phyloP scores from a whole-genome alignment of 495 filamentous ascomycete species.

The Aspergillus panamensis region DNA sequence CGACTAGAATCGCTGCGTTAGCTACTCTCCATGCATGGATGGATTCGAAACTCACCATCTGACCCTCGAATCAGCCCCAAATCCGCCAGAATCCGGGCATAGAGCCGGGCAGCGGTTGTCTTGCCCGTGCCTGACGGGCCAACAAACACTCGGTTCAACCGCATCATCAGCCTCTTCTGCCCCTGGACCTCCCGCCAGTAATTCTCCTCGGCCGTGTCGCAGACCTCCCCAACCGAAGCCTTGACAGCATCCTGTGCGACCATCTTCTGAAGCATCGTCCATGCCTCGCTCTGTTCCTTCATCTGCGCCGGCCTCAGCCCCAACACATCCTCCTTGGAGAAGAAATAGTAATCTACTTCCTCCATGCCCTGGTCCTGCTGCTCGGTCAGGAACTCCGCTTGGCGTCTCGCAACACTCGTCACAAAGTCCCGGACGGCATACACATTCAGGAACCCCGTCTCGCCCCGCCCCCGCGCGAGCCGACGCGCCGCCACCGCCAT shows the following conservation, averaged over 20 bases:
- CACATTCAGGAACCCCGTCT: slow-evolving; percentile 48
- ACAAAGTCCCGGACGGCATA: slow-evolving; percentile 22
- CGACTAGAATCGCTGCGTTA: too few relatives aligned
- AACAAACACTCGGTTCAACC: slow-evolving; percentile 19
- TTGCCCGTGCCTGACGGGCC: slow-evolving; percentile 51
- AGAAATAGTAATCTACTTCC: slow-evolving; percentile 21
- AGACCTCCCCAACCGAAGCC: slow-evolving; percentile 13
- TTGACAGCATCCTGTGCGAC: slow-evolving; percentile 20
- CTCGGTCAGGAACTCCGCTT: slow-evolving; percentile 47
- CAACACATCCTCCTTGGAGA: slow-evolving; percentile 21
- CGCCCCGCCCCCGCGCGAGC: slow-evolving; percentile 52
- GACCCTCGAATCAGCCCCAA: slow-evolving; percentile 13
- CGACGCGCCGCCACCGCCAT: slow-evolving; percentile 55
- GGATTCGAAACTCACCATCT: slow-evolving; percentile 11
- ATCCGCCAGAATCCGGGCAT: slow-evolving; percentile 50
- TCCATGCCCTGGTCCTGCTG: slow-evolving; percentile 28
- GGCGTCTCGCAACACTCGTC: slow-evolving; percentile 32
- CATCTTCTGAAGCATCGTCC: slow-evolving; percentile 15
- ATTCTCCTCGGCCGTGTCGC: slow-evolving; percentile 17
- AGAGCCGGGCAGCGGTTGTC: slow-evolving; percentile 61
- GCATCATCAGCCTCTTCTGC: slow-evolving; percentile 12
- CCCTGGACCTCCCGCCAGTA: slow-evolving; percentile 20
- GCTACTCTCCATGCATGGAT: background rate
- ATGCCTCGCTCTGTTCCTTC: slow-evolving; percentile 12
- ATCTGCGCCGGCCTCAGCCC: slow-evolving; percentile 13